phyloP scores from a whole-genome alignment of 805 yeast species.

The Pichia paraexigua region DNA sequence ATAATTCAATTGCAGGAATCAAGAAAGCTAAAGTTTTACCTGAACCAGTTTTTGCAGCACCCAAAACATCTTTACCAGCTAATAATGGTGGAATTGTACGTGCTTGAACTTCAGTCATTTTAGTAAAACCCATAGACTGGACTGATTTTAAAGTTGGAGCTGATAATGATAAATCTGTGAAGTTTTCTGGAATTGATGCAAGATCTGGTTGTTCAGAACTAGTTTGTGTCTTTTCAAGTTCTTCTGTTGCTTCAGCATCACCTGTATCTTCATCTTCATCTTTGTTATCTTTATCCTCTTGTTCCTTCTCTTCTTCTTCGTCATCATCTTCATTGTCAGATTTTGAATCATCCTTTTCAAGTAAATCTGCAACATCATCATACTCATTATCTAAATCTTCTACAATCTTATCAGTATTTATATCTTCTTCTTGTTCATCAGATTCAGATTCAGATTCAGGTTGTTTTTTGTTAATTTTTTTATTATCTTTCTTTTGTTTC shows the following conservation, averaged over 20 bases:
- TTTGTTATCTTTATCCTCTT: conserved; percentile 13
- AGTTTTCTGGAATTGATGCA: conserved; percentile 23
- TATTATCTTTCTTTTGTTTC: conserved; percentile 5
- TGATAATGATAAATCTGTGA: conserved; percentile 57
- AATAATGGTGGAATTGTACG: conserved; percentile 93
- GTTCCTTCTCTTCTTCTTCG: conserved; percentile 23
- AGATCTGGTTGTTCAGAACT: background rate
- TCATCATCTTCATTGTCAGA: conserved; percentile 22
- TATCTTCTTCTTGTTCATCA: conserved; percentile 5
- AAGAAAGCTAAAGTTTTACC: conserved; percentile 96
- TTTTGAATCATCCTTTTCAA: conserved; percentile 33
- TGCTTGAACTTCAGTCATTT: conserved; percentile 92
- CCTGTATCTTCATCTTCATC: conserved; percentile 19
- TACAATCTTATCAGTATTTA: conserved; percentile 35
- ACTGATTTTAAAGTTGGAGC: conserved; percentile 78
- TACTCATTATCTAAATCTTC: conserved; percentile 50
- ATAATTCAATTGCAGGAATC: conserved; percentile 90
- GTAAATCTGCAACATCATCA: conserved; percentile 47
- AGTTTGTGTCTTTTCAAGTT: background rate
- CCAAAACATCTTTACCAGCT: conserved; percentile 95
- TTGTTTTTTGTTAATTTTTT: background rate
- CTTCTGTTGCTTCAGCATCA: conserved; percentile 4
- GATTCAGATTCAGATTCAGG: background rate
- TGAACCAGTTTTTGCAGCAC: conserved; percentile 99
- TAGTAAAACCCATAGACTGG: conserved; percentile 79